These are phyloP conservation scores for Coniochaeta ligniaria DNA, from an alignment of 2,329 filamentous ascomycete genomes.

Conservation along the genomic window DNA sequence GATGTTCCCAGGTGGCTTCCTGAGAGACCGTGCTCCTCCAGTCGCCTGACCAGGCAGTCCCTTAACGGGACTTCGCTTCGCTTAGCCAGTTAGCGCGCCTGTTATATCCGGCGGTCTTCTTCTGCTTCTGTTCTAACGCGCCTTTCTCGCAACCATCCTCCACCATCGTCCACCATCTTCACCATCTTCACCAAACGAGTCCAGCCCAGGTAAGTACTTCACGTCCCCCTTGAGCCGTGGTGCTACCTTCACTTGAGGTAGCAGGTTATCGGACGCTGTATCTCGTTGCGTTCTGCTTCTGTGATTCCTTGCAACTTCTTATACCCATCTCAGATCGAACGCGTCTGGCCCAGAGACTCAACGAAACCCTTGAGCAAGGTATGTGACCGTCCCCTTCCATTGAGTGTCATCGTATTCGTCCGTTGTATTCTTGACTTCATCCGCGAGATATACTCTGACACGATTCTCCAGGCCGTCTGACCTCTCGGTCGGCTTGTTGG, in stretches of 20 bases:
- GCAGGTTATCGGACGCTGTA: neutral
- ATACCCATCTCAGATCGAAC: neutral
- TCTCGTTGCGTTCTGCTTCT: neutral
- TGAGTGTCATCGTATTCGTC: no score
- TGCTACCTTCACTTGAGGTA: neutral
- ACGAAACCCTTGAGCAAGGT: neutral
- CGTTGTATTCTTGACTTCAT: no score
- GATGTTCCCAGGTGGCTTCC: no score
- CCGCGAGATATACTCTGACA: no score
- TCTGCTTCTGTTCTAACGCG: neutral
- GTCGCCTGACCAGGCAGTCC: no score
- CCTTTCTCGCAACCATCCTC: neutral
- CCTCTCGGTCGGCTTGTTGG: neutral
- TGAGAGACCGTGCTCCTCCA: no score
- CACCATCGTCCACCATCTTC: neutral
- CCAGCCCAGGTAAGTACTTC: neutral
- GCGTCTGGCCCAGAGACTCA: neutral
- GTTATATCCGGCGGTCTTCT: neutral
- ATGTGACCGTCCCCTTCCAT: neutral
- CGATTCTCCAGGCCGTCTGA: neutral
- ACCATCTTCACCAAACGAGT: neutral
- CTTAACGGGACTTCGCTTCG: neutral
- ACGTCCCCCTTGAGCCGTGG: no score
- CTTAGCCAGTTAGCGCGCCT: neutral
- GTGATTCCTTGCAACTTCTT: neutral